Evolutionary conservation across 257 asterid species (phyloP).

Genomic region (Lavandula angustifolia): DNA sequence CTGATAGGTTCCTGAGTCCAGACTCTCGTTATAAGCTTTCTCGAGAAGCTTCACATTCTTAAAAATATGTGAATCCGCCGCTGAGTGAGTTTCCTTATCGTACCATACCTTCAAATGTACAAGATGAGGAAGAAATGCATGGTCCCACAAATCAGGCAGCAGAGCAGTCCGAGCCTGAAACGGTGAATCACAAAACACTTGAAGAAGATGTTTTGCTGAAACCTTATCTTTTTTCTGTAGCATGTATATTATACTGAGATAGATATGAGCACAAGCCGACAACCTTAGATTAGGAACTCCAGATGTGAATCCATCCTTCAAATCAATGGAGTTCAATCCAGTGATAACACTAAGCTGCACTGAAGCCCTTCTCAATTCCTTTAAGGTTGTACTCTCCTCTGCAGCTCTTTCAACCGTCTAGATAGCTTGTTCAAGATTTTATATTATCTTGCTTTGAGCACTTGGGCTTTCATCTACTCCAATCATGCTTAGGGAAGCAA

Average conservation of each 20-base stretch:
- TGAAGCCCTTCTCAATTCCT: constrained; percentile 71
- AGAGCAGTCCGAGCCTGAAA: constrained; percentile 57
- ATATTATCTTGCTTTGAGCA: constrained; percentile 56
- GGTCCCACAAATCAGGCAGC: constrained; percentile 74
- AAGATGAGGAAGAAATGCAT: constrained; percentile 58
- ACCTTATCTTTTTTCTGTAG: constrained; percentile 64
- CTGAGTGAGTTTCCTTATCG: constrained; percentile 41
- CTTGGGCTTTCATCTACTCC: constrained; percentile 44
- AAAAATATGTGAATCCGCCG: constrained; percentile 37
- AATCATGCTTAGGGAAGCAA: constrained; percentile 49
- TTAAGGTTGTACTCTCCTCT: constrained; percentile 48
- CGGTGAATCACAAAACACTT: constrained; percentile 69
- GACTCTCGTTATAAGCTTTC: constrained; percentile 47
- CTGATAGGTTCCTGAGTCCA: constrained; percentile 62
- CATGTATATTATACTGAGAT: constrained; percentile 67
- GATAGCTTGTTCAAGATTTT: constrained; percentile 72
- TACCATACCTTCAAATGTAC: constrained; percentile 65
- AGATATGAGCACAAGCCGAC: constrained; percentile 93
- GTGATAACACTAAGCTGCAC: constrained; percentile 83
- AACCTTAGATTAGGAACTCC: constrained; percentile 65
- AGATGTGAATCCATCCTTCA: constrained; percentile 59
- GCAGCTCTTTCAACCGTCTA: constrained; percentile 67
- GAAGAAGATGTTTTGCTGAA: constrained; percentile 76
- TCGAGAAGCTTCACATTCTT: constrained; percentile 46
- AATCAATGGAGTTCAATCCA: constrained; percentile 60